Evolutionary conservation across 306 rosid species (phyloP).

Genomic region (Ziziphus jujuba): DNA sequence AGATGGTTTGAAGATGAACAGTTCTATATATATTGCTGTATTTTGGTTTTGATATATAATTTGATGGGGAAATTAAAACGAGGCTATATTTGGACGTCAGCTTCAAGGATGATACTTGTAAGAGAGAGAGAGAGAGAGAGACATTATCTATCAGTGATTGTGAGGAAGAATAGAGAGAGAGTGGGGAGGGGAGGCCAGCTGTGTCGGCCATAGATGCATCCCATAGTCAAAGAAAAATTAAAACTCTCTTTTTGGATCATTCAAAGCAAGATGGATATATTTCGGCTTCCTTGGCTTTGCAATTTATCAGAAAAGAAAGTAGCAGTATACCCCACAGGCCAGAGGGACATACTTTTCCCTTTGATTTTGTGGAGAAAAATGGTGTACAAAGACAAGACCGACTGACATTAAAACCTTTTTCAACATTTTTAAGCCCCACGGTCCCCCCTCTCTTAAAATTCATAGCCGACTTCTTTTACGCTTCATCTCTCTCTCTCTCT

Average conservation of each 20-base stretch:
- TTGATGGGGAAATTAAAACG: too few relatives aligned
- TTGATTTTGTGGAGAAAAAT: neutral
- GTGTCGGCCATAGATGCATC: constrained; percentile 55
- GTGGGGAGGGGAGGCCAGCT: too few relatives aligned
- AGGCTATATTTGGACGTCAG: neutral
- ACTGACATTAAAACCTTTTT: too few relatives aligned
- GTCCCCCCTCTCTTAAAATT: too few relatives aligned
- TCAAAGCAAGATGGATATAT: constrained; percentile 32
- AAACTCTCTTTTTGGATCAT: constrained; percentile 17
- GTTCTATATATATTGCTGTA: too few relatives aligned
- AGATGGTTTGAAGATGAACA: too few relatives aligned
- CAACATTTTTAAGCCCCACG: too few relatives aligned
- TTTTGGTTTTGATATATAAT: neutral
- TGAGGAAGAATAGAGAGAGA: constrained; percentile 12
- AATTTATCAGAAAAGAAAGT: too few relatives aligned
- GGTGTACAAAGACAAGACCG: too few relatives aligned
- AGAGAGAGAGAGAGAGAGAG: constrained; percentile 25
- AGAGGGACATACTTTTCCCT: neutral
- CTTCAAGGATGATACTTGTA: constrained; percentile 5
- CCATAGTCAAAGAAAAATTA: constrained; percentile 36
- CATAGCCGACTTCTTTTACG: too few relatives aligned
- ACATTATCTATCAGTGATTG: constrained; percentile 25
- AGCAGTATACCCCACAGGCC: neutral
- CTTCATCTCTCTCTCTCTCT: too few relatives aligned
- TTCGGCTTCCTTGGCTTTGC: constrained; percentile 18